These are phyloP conservation scores for Periconia digitata DNA, from an alignment of 2,329 filamentous ascomycete species.

Conservation along the genomic window DNA sequence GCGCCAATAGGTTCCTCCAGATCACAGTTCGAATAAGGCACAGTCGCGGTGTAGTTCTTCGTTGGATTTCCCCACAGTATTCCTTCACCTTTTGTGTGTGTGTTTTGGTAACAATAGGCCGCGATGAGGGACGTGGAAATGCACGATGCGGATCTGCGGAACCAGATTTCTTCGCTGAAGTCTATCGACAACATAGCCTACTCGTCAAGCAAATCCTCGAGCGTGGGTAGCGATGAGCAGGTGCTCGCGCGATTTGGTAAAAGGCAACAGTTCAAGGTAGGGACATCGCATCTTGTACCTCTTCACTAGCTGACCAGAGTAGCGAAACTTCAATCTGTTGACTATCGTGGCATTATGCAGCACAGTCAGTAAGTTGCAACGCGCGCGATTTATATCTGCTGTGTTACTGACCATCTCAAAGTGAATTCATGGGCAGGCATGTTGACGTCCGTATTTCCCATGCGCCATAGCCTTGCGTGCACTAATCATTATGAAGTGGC, in stretches of 20 bases:
- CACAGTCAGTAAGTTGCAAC: too few relatives aligned
- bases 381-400: constrained; percentile 4
- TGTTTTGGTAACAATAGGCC: too few relatives aligned
- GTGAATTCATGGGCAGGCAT: neutral
- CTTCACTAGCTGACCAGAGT: neutral
- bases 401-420: neutral
- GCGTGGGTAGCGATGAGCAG: neutral
- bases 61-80: too few relatives aligned
- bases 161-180: too few relatives aligned
- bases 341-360: too few relatives aligned
- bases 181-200: neutral
- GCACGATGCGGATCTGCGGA: too few relatives aligned
- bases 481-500: constrained; percentile 2
- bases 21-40: too few relatives aligned
- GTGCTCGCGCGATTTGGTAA: constrained; percentile 10
- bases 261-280: constrained; percentile 9
- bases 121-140: too few relatives aligned
- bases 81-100: too few relatives aligned
- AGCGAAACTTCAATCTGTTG: too few relatives aligned
- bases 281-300: constrained; percentile 14
- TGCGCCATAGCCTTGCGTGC: constrained; percentile 10
- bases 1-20: too few relatives aligned
- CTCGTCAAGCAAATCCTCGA: neutral
- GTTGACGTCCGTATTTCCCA: constrained; percentile 1
- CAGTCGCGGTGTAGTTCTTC: too few relatives aligned